Evolutionary conservation across 805 yeast genomes (phyloP), one percentile per base, ranked within the genome.

Genomic region (Suhomyces prunicola): DNA sequence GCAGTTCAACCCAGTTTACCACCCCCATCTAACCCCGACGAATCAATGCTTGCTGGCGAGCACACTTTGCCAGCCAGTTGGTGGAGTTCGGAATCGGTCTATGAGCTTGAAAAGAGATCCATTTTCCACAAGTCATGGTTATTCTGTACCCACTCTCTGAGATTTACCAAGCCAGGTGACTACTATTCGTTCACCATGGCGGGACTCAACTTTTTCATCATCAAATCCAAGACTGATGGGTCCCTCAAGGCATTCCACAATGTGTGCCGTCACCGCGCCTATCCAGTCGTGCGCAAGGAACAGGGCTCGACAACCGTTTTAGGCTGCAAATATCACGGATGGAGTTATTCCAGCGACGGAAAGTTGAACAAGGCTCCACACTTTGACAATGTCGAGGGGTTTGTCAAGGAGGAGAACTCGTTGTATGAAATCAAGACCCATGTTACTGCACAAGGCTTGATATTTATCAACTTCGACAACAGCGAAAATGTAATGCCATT

Each of bases 311-410:
- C 86, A 2, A 74, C 72, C 15, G 74, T 83, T 41, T 67, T 83
- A 33, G 86, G 86, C 42, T 83, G 87, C 66, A 77, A 80, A 59
- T 83, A 83, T 64, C 87, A 83, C 59, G 87, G 87, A 23, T 83
- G 87, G 87, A 77, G 84, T 24, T 83, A 83, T 69, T 81, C 81
- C 62, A 71, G 84, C n/a, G 84, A 82, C 57, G 87, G 87, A 4
- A 65, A 70, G 46, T 71, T 83, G 59, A 81, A 80, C 50, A 83
- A 83, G 60, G 86, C 86, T 7, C 87, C 87, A 22, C 84, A 81
- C 57, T 83, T 83, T 60, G 84, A 83, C 50, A 69, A 78, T 48
- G 83, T 83, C 46, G 79, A 80, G 61, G 86, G 86, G 13, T 83
- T 83, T 61, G 77, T 70, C 47, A 82, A 82, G 65, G 77, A 73